Percentiles rank a stretch among this genome's conserved stretches.
Evolutionary conservation across 106 monocot species (phyloP).

Genomic region (Dactylorhiza incarnata): DNA sequence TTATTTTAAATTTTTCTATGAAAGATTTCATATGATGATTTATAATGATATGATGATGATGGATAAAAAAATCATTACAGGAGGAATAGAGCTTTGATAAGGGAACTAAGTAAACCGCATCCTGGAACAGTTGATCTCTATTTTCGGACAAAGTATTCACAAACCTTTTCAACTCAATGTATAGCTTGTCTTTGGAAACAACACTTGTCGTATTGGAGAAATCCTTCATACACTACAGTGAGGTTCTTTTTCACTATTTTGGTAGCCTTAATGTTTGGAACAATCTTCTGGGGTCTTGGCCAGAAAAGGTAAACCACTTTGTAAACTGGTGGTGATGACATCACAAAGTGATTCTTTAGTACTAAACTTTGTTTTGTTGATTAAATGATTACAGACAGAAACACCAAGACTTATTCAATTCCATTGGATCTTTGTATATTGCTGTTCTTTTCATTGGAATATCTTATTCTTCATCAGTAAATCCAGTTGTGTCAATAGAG

Average conservation of each 20-base stretch:
- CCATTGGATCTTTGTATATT: constrained; percentile 50
- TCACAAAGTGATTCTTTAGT: too few relatives aligned
- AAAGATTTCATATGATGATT: not conserved
- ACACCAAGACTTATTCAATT: constrained; percentile 29
- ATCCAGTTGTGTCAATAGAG: constrained; percentile 53
- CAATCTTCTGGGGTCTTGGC: constrained; percentile 26
- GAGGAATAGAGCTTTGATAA: constrained; percentile 20
- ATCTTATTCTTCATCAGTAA: constrained; percentile 35
- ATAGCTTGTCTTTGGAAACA: constrained; percentile 35
- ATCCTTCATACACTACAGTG: constrained; percentile 23
- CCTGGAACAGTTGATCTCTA: constrained; percentile 18
- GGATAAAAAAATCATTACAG: constrained; percentile 2
- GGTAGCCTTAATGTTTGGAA: constrained; percentile 23
- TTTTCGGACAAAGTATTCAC: constrained; percentile 16
- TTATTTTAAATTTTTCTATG: not conserved
- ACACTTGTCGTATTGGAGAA: constrained; percentile 25
- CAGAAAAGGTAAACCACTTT: constrained; percentile 10
- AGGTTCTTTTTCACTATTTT: constrained; percentile 21
- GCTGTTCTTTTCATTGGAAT: constrained; percentile 65
- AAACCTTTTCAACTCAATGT: constrained; percentile 14
- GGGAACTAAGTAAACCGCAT: constrained; percentile 11
- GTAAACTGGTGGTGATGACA: not conserved
- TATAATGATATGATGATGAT: not conserved
- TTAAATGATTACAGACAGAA: constrained; percentile 3
- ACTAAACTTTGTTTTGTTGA: not conserved